Percentiles rank a stretch among this genome's conserved stretches.
These are phyloP conservation scores for Pichia phayaonensis DNA, from an alignment of 805 yeast species.

Conservation along the genomic window DNA sequence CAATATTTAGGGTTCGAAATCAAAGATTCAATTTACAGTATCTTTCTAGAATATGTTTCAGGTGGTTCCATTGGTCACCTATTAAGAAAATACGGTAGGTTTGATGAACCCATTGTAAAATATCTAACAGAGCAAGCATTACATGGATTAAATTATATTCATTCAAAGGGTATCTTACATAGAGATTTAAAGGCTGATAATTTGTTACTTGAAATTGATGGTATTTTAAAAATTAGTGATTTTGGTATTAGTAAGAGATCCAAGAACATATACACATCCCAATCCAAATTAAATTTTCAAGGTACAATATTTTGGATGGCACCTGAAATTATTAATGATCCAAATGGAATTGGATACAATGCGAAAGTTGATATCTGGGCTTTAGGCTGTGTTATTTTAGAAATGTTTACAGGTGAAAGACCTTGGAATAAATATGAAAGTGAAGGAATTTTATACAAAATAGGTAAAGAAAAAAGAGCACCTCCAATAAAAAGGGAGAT, in stretches of 20 bases:
- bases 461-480: constrained; percentile 70
- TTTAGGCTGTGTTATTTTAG: constrained; percentile 91
- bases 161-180: constrained; percentile 79
- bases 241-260: constrained; percentile 91
- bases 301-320: constrained; percentile 99
- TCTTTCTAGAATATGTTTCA: constrained; percentile 92
- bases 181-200: constrained; percentile 95
- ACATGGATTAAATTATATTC: constrained; percentile 80
- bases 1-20: constrained; percentile 94
- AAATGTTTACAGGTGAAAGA: constrained; percentile 95
- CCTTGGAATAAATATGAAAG: constrained; percentile 98
- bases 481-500: constrained; percentile 97
- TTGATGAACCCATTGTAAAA: constrained; percentile 69
- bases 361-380: constrained; percentile 99
- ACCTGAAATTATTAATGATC: constrained; percentile 92
- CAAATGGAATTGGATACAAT: constrained; percentile 82
- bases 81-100: constrained; percentile 72
- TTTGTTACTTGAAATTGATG: constrained; percentile 78
- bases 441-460: constrained; percentile 86
- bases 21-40: constrained; percentile 62
- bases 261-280: constrained; percentile 78
- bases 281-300: constrained; percentile 88
- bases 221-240: constrained; percentile 91
- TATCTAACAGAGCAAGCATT: constrained; percentile 74
- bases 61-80: constrained; percentile 95